Evolutionary conservation across 768 basidiomycete species (phyloP).

Genomic region (Pisolithus orientalis): DNA sequence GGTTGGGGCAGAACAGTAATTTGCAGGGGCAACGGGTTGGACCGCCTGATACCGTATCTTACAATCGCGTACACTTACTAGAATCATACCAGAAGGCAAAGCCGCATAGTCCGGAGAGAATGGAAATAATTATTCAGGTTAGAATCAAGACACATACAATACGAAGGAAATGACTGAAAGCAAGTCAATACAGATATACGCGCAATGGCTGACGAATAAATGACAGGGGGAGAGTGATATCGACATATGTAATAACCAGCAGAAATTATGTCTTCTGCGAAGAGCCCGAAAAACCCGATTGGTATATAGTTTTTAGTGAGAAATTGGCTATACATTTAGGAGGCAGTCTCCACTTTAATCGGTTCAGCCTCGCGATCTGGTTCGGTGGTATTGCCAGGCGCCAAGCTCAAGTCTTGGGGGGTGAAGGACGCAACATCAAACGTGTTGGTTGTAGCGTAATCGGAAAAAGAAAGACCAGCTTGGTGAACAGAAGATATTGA

Average conservation of each 20-base stretch:
- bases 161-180: conserved; percentile 29
- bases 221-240: conserved; percentile 23
- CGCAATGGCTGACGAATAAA: conserved; percentile 32
- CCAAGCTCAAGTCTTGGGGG: conserved; percentile 59
- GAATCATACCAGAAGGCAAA: conserved; percentile 15
- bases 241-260: conserved; percentile 26
- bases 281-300: conserved; percentile 18
- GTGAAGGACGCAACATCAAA: conserved; percentile 71
- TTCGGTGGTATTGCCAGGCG: conserved; percentile 48
- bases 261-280: conserved; percentile 24
- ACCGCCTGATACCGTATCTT: conserved; percentile 8
- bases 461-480: conserved; percentile 62
- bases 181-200: conserved; percentile 31
- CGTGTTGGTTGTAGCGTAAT: conserved; percentile 56
- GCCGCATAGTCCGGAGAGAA: conserved; percentile 8
- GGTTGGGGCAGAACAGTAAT: conserved; percentile 16
- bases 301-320: conserved; percentile 11
- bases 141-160: conserved; percentile 27
- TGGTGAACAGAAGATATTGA: conserved; percentile 52
- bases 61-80: conserved; percentile 12
- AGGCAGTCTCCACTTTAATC: conserved; percentile 58
- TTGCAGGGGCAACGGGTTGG: conserved; percentile 5
- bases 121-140: conserved; percentile 26
- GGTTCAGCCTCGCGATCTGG: conserved; percentile 57
- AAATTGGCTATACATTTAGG: conserved; percentile 17